A percentile compares a stretch with the other conserved stretches of the same genome.
These are phyloP conservation scores for Crotalaria pallida DNA, from an alignment of 306 rosid species.

Conservation along the genomic window DNA sequence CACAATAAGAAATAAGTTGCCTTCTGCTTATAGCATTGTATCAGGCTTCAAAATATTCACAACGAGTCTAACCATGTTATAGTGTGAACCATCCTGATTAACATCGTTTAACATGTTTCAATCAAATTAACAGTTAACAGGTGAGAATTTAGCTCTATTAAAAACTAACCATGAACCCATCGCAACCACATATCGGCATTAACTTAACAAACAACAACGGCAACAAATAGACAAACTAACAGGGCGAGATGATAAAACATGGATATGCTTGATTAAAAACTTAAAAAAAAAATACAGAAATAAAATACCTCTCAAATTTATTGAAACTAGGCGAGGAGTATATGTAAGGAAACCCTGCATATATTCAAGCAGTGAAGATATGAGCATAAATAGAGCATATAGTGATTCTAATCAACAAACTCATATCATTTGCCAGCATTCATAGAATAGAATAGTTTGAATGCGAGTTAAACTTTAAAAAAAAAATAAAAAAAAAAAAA, in stretches of 20 bases:
- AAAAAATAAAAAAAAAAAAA: too few species aligned
- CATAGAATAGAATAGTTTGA: not conserved
- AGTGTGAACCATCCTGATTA: not conserved
- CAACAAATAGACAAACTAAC: constrained; percentile 4
- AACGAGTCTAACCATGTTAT: not conserved
- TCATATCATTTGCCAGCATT: not conserved
- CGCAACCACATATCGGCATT: not conserved
- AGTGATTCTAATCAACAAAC: constrained; percentile 11
- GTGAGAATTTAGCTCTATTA: not conserved
- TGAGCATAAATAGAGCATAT: constrained; percentile 1
- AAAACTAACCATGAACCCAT: not conserved
- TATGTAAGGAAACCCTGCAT: constrained; percentile 69
- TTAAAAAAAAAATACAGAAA: not conserved
- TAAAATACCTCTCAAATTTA: constrained; percentile 69
- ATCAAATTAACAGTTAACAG: not conserved
- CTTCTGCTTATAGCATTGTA: not conserved
- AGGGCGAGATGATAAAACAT: not conserved
- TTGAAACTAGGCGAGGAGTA: constrained; percentile 82
- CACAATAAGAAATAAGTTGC: not conserved
- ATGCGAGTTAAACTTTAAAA: constrained; percentile 8
- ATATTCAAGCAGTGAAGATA: constrained; percentile 1
- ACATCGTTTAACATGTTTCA: not conserved
- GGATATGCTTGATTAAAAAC: not conserved
- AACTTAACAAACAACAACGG: not conserved
- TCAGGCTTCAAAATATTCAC: not conserved